Base-by-base conservation (phyloP, 306 rosid species). In the Pterocarpus santalinus region DNA sequence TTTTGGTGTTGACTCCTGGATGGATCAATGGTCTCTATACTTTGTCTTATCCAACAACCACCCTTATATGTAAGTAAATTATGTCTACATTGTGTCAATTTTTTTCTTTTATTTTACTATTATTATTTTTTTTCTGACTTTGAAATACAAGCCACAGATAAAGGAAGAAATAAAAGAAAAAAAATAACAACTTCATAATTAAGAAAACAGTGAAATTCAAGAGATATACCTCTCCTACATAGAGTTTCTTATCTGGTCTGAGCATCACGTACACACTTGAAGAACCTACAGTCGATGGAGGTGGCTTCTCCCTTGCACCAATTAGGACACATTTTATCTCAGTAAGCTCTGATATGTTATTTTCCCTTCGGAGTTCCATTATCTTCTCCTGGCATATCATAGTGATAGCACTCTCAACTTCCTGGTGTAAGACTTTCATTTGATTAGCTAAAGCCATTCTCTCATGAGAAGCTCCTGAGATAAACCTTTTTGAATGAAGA, bases 281-380 rank as follows among this genome's bases (percentile, higher is more conserved):
- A 82, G 92, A 90, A 73, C 99, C 99, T 39, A 95, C 73, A 28
- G 97, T 89, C 44, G 95, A 91, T 2, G 97, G 99, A 80, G 99
- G 99, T 14, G 99, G 99, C 76, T 81, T 88, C 83, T 95, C 96
- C 86, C 91, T 82, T 5, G 91, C 43, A 74, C 87, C 82, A 75
- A 93, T 86, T 28, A 80, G 64, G 83, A 90, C 81, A 75, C 96
- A 95, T 8, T 73, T 87, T 65, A 95, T 85, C 72, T 87, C 82
- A 0, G 80, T 64, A 56, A 74, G 61, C 39, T 66, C 85, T 35
- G 86, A 56, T 33, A 85, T 6, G 11, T 56, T 82, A 32, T 61
- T 82, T 65, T 86, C 72, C 61, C 81, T 82, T 43, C 32, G 79
- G 13, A 82, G 90, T 76, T 91, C 94, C n/a, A 62, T 78, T 68